Evolutionary conservation across 768 basidiomycete genomes (phyloP), one percentile per base, ranked within the genome.

Genomic region (Pholiota conissans): DNA sequence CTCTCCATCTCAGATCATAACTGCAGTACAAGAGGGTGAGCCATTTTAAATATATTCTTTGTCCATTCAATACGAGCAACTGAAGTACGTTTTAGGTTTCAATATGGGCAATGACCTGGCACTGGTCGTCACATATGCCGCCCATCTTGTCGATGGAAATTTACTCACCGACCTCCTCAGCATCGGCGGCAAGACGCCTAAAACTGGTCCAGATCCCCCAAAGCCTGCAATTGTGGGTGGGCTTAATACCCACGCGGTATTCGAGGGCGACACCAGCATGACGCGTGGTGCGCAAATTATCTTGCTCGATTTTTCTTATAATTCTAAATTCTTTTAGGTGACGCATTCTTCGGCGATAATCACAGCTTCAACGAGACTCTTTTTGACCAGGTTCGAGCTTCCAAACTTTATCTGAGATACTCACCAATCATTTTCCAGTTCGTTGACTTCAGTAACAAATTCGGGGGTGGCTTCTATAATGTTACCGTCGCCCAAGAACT

Each of bases 381-480:
- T 1, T 67, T 64, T 45, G 57, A 67, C 29, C 49, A 67, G 55
- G 66, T 64, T 24, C 27, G 57, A 24, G 7, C 11, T 37, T 13
- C 28, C 6, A 13, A 6, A 13, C 30, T 13, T 32, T 6, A 6
- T 32, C 30, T 32, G 13, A 32, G 6, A 32, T 32, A 6, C 7
- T 6, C 30, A 32, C 30, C 30, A 32, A 13, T 32, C 30, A 32
- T 6, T 6, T 6, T 34, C n/a, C 20, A 68, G 67, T 55, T 68
- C 30, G 42, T 59, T 20, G 56, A 57, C 24, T 60, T 58, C 39
- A 63, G 62, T 50, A 64, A 67, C 52, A 45, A 59, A 34, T 67
- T 60, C 32, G 67, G 67, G 22, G 64, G 39, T 24, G 67, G 67
- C 32, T 61, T 61, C 5, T 68, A 67, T 49, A 64, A 68, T 45